Evolutionary conservation across 805 yeast species (phyloP), one percentile per base, ranked within the genome.

Genomic region (Cyberlindnera mycetangii): DNA sequence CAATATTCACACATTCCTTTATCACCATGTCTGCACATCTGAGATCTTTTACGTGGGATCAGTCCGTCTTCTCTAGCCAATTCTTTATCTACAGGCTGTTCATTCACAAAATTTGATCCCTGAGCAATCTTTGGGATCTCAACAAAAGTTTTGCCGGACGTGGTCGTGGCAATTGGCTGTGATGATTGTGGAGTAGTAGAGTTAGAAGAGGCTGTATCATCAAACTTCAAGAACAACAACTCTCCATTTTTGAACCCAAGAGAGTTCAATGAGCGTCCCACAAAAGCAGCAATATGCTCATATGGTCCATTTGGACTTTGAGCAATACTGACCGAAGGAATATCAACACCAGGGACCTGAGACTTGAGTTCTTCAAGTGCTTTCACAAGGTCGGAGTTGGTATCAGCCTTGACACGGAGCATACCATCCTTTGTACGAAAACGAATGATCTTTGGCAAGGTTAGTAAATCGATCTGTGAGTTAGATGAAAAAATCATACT

Each of bases 1-100:
- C 98, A 93, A 61, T 89, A 89, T 59, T 93, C 99, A 65, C 99
- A 93, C 98, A 93, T 93, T 2, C 98, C 99, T 55, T 83, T 84
- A 31, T 83, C 92, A 3, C 92, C 85, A 62, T 93, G 99, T 48
- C 83, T 78, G 65, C 99, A 92, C 49, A 89, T 68, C 2, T 63
- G 55, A 1, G 88, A 77, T 50, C 70, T 74, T 30, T 70, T 65
- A 27, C 99, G 74, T 22, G 73, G 65, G 44, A 93, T 88, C 44
- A 85, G 68, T 0, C 99, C 99, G 35, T 77, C 75, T 43, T 78
- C 74, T 22, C 69, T 71, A 40, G 84, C 90, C 27, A 90, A 70
- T 10, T 60, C 61, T 39, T 76, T 76, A 64, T 93, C 99, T 1
- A 90, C 74, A 0, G 76, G 67, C 27, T 81, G 67, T 60, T 87